phyloP scores from a whole-genome alignment of 768 basidiomycete species.

The Rhodotorula diobovata region DNA sequence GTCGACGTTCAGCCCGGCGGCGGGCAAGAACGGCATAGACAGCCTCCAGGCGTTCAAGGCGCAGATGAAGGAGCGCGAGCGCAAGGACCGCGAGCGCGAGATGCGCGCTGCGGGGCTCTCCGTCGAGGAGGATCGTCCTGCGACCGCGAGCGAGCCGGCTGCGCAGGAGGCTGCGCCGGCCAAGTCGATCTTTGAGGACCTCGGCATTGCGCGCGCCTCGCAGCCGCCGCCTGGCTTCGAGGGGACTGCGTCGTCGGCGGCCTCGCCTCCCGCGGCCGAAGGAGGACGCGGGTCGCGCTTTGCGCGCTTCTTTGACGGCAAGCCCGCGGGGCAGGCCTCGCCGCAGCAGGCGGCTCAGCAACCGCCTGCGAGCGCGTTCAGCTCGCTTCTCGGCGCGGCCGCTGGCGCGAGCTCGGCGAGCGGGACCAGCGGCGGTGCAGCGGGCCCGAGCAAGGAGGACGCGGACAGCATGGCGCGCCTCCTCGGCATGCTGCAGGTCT shows the following conservation, averaged over 20 bases:
- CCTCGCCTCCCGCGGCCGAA: not conserved
- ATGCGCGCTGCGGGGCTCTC: constrained; percentile 8
- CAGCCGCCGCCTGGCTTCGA: constrained; percentile 2
- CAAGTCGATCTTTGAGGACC: constrained; percentile 34
- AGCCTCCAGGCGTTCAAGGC: constrained; percentile 36
- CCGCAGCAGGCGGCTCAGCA: not conserved
- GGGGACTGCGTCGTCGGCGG: too few relatives aligned
- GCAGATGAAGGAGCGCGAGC: constrained; percentile 39
- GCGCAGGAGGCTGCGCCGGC: not conserved
- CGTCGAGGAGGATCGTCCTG: not conserved
- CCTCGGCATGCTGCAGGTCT: constrained; percentile 36
- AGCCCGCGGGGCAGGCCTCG: constrained; percentile 7
- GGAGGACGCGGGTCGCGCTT: constrained; percentile 30
- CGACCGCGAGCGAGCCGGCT: not conserved
- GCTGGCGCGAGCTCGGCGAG: not conserved
- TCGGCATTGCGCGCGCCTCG: constrained; percentile 18
- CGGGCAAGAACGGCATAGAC: constrained; percentile 30
- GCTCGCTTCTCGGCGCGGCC: constrained; percentile 12
- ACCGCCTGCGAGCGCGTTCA: constrained; percentile 27
- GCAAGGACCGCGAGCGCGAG: constrained; percentile 21
- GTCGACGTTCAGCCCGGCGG: not conserved
- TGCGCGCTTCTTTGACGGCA: constrained; percentile 39
- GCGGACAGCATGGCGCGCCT: constrained; percentile 33
- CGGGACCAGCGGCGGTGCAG: too few relatives aligned
- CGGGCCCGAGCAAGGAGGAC: constrained; percentile 34